Evolutionary conservation across 2,329 filamentous ascomycete species (phyloP), one percentile per base, ranked within the genome.

Genomic region (Trichoderma aggressivum): DNA sequence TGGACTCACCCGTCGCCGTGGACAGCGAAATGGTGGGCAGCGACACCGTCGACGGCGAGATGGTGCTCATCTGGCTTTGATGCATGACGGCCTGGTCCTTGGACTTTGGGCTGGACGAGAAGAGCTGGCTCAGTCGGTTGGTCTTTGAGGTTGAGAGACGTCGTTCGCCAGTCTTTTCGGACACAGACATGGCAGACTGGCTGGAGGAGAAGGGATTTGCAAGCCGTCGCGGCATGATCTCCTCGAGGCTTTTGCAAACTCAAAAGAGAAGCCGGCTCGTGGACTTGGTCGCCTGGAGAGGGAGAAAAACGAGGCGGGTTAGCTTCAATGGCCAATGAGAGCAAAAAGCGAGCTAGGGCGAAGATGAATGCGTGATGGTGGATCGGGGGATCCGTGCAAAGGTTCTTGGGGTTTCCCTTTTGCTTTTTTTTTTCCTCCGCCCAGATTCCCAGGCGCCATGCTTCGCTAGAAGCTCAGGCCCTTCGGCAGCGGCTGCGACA

Each of bases 21-120:
- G 95, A 97, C 71, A 98, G 87, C 55, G 94, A 97, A 78, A 98
- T 98, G 68, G 92, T 95, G 50, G 95, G 95, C 77, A 98, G 85
- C 61, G 93, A 92, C 74, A 94, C 84, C 71, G 92, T 91, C 55
- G 94, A 87, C 71, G 89, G 88, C 74, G 89, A 90, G 77, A 94
- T 91, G 73, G 89, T 87, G 71, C 88, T 86, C 71, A 74, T 70
- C 71, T 81, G 80, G 76, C 85, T 80, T 75, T 92, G 89, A 79
- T 92, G 89, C 78, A 90, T 89, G 72, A 88, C 86, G 78, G 91
- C 84, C 76, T 90, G 86, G 73, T 90, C 86, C 82, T 92, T 94
- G 75, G 88, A 85, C 84, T 94, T 95, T 75, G 92, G 91, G 64
- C 92, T 92, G 66, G 90, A 89, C 72, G 92, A 93, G 82, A 97